These are phyloP conservation scores for Aspergillus transmontanensis DNA, from an alignment of 2,329 filamentous ascomycete species.

Conservation along the genomic window DNA sequence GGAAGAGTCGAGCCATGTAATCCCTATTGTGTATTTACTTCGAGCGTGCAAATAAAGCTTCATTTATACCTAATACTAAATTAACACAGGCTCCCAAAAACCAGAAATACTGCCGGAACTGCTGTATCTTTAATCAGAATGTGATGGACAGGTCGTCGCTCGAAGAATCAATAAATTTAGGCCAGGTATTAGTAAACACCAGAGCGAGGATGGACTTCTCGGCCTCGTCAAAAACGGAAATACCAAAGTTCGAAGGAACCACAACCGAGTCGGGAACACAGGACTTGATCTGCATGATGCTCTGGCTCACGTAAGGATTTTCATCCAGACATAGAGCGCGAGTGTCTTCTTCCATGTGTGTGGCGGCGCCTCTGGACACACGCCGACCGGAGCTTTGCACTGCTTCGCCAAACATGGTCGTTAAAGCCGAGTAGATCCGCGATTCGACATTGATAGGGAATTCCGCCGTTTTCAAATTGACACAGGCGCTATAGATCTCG, in stretches of 20 bases:
- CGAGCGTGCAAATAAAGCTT: neutral
- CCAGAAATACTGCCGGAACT: too few relatives aligned
- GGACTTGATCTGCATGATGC: neutral
- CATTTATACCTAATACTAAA: neutral
- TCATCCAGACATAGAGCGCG: neutral
- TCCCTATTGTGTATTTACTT: neutral
- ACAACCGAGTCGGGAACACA: neutral
- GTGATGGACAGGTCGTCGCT: neutral
- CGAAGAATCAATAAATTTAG: constrained; percentile 1
- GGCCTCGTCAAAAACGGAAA: neutral
- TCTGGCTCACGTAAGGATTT: neutral
- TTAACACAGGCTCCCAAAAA: neutral
- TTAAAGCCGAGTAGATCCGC: neutral
- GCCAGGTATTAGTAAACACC: neutral
- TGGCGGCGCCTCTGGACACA: neutral
- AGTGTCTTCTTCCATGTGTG: neutral
- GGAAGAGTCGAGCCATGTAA: neutral
- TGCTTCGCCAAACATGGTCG: neutral
- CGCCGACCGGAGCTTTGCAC: neutral
- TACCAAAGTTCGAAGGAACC: neutral
- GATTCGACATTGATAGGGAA: neutral
- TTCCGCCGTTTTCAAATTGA: neutral
- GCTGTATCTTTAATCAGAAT: neutral
- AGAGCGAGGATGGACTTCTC: neutral
- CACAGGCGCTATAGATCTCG: neutral